Conservation (phyloP, 2,329 filamentous ascomycete species). For the Talaromyces verruculosus region DNA sequence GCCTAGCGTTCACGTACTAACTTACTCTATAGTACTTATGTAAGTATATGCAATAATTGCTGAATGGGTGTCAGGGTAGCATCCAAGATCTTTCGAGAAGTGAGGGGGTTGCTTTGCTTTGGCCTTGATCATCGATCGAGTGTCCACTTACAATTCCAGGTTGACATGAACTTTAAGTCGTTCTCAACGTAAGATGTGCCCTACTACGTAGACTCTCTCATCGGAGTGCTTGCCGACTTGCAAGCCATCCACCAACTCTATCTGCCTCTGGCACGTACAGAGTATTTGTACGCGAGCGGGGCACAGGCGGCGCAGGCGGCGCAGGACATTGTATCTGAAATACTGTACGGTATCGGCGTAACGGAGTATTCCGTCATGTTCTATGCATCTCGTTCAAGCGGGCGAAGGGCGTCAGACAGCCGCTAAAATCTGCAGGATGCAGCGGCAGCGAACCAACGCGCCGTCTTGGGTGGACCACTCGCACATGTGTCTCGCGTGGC, state of each 20-base stretch:
- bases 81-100: not conserved
- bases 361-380: constrained; percentile 3
- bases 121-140: not conserved
- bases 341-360: constrained; percentile 2
- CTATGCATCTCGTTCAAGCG: not conserved
- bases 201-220: not conserved
- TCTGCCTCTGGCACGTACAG: not conserved
- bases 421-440: not conserved
- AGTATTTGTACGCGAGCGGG: not conserved
- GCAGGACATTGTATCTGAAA: not conserved
- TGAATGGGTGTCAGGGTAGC: not conserved
- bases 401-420: not conserved
- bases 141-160: not conserved
- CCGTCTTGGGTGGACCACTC: not conserved
- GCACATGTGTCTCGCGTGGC: constrained; percentile 21
- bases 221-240: not conserved
- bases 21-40: no score
- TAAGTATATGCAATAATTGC: not conserved
- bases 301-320: not conserved
- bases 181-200: not conserved
- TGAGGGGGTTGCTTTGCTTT: not conserved
- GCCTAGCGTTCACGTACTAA: not conserved
- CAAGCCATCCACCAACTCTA: not conserved
- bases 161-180: not conserved
- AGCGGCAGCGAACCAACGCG: not conserved